Conservation (phyloP, 345 rosid genomes). For the Pistacia atlantica region DNA sequence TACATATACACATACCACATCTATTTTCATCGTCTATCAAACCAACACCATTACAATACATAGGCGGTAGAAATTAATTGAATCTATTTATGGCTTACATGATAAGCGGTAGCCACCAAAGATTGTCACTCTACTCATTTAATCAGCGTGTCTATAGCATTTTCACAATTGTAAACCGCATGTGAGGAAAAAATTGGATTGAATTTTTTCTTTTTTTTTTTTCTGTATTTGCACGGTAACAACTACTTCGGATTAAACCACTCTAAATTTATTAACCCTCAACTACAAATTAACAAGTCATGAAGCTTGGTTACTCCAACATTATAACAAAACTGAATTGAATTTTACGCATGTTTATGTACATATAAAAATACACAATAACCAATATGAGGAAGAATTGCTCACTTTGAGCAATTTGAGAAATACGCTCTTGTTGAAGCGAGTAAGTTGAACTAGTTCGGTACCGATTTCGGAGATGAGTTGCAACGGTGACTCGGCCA, state of each 20-base stretch:
- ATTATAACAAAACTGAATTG: not conserved
- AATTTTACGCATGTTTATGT: not conserved
- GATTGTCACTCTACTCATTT: too few species aligned
- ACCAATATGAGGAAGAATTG: not conserved
- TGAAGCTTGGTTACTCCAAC: not conserved
- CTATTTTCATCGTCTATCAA: too few species aligned
- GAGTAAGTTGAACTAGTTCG: constrained; percentile 53
- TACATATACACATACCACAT: not conserved
- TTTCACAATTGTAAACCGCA: not conserved
- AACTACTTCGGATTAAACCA: not conserved
- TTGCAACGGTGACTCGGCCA: constrained; percentile 57
- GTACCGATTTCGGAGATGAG: constrained; percentile 58
- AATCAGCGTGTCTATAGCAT: too few species aligned
- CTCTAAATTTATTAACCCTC: not conserved
- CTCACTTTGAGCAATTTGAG: constrained; percentile 71
- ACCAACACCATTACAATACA: too few species aligned
- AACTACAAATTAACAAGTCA: not conserved
- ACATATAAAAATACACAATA: not conserved
- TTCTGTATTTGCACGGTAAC: not conserved
- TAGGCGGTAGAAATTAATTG: too few species aligned
- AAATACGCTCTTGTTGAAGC: constrained; percentile 67
- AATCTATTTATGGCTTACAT: too few species aligned
- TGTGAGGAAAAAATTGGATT: not conserved
- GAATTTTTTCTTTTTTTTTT: not conserved
- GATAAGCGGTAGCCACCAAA: too few species aligned